Evolutionary conservation across 2,329 filamentous ascomycete genomes (phyloP).

Genomic region (Pseudovirgaria hyperparasitica): DNA sequence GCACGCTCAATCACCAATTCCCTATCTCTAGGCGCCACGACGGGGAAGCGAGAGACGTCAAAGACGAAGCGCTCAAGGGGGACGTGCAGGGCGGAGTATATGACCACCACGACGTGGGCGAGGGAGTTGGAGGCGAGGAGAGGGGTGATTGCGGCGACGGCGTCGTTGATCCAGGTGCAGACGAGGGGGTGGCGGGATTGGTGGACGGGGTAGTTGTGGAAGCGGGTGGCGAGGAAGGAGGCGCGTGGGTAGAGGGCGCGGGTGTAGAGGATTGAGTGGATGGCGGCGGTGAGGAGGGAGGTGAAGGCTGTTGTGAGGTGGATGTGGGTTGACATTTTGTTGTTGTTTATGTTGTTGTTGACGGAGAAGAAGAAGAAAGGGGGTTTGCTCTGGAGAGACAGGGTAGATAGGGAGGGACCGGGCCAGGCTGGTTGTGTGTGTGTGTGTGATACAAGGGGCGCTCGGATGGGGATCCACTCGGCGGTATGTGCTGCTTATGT

Average conservation of each 20-base stretch:
- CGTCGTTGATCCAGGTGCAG: slow-evolving; percentile 75
- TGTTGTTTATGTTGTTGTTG: background rate
- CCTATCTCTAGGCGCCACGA: slow-evolving; percentile 32
- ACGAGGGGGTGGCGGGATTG: slow-evolving; percentile 79
- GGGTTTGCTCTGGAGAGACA: background rate
- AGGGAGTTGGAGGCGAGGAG: slow-evolving; percentile 51
- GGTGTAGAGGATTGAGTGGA: slow-evolving; percentile 79
- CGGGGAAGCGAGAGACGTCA: slow-evolving; percentile 44
- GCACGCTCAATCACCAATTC: slow-evolving; percentile 37
- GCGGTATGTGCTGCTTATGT: no score
- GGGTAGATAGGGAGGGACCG: no score
- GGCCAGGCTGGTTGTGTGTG: no score
- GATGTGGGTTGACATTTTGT: slow-evolving; percentile 13
- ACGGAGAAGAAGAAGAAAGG: background rate
- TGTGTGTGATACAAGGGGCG: no score
- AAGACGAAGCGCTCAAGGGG: slow-evolving; percentile 46
- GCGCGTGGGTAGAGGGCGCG: slow-evolving; percentile 63
- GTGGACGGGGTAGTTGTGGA: slow-evolving; percentile 72
- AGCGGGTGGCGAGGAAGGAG: slow-evolving; percentile 67
- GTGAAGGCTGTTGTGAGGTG: slow-evolving; percentile 56
- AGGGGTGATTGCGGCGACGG: slow-evolving; percentile 55
- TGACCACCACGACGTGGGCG: slow-evolving; percentile 42
- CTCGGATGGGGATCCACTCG: no score
- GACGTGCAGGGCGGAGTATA: slow-evolving; percentile 32
- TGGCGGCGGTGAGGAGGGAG: slow-evolving; percentile 67